phyloP scores from a whole-genome alignment of 352 stramenopile species.

The Phytophthora parvispora region DNA sequence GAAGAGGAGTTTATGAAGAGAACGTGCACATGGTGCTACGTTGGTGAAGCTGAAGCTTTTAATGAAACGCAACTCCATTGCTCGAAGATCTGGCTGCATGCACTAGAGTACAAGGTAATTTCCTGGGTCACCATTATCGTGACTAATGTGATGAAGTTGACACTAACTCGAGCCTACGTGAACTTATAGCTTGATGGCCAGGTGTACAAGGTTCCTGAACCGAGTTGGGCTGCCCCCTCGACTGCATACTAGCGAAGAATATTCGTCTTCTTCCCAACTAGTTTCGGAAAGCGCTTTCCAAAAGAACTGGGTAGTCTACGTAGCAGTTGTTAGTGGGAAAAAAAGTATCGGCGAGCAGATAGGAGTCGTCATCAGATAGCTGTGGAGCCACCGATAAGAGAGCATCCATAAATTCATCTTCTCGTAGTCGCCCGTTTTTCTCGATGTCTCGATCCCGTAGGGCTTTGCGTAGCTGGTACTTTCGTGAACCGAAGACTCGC shows the following conservation, averaged over 20 bases:
- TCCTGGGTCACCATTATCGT: background rate
- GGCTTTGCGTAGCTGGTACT: slow-evolving; percentile 80
- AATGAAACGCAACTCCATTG: slow-evolving; percentile 90
- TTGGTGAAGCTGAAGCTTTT: slow-evolving; percentile 73
- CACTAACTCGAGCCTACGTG: slow-evolving; percentile 19
- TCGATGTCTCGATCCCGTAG: slow-evolving; percentile 67
- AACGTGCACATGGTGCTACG: slow-evolving; percentile 83
- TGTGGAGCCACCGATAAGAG: slow-evolving; percentile 62
- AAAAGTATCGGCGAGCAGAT: slow-evolving; percentile 73
- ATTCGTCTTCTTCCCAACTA: slow-evolving; percentile 2
- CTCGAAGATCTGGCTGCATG: slow-evolving; percentile 89
- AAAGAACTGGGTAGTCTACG: slow-evolving; percentile 76
- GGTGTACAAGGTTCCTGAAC: slow-evolving; percentile 67
- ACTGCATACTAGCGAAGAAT: slow-evolving; percentile 45
- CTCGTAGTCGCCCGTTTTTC: slow-evolving; percentile 60
- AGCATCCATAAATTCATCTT: slow-evolving; percentile 87
- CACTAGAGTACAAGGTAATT: slow-evolving; percentile 88
- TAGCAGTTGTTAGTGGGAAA: slow-evolving; percentile 80
- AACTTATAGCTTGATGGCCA: slow-evolving; percentile 75
- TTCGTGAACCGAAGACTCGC: slow-evolving; percentile 62
- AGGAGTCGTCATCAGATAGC: slow-evolving; percentile 81
- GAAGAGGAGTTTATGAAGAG: slow-evolving; percentile 82
- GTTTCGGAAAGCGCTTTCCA: slow-evolving; percentile 71
- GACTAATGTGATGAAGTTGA: background rate
- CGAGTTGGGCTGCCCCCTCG: slow-evolving; percentile 64